Percentiles rank a stretch among this genome's conserved stretches.
phyloP scores from a whole-genome alignment of 192 early-diverging fungal genomes.

The Chytriomyces confervae region DNA sequence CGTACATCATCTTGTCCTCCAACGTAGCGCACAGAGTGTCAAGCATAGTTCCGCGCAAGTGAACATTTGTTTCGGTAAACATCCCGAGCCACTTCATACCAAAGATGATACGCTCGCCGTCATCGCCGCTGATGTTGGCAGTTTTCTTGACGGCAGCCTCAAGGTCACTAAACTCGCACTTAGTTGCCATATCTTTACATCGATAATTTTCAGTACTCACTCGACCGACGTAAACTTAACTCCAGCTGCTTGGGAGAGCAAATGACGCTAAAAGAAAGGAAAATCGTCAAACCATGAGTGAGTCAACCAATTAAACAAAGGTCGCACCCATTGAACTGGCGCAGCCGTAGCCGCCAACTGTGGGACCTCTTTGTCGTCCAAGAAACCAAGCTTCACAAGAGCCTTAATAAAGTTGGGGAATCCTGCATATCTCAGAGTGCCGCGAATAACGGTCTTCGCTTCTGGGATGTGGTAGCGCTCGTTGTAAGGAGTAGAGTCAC shows the following conservation, averaged over 20 bases:
- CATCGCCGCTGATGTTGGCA: slow-evolving; percentile 32
- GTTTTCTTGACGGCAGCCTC: slow-evolving; percentile 36
- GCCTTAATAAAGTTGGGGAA: slow-evolving; percentile 87
- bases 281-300: slow-evolving; percentile 13
- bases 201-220: neutral
- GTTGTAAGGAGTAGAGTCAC: slow-evolving; percentile 89
- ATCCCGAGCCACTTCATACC: slow-evolving; percentile 38
- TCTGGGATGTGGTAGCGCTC: slow-evolving; percentile 83
- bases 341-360: slow-evolving; percentile 11
- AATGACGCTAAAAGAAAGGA: slow-evolving; percentile 15
- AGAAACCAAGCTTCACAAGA: slow-evolving; percentile 78
- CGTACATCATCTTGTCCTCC: slow-evolving; percentile 77
- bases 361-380: slow-evolving; percentile 54
- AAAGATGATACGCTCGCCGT: slow-evolving; percentile 42
- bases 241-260: slow-evolving; percentile 25
- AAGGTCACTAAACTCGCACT: slow-evolving; percentile 1
- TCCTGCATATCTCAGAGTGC: slow-evolving; percentile 90
- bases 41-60: slow-evolving; percentile 59
- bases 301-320: neutral
- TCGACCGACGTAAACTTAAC: slow-evolving; percentile 31
- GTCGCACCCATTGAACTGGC: slow-evolving; percentile 31
- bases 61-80: slow-evolving; percentile 29
- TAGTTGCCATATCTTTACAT: neutral
- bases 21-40: slow-evolving; percentile 87
- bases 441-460: slow-evolving; percentile 88